Percentiles rank a stretch among this genome's conserved stretches.
Conservation (phyloP, 306 rosid genomes). For the Castanea sativa region DNA sequence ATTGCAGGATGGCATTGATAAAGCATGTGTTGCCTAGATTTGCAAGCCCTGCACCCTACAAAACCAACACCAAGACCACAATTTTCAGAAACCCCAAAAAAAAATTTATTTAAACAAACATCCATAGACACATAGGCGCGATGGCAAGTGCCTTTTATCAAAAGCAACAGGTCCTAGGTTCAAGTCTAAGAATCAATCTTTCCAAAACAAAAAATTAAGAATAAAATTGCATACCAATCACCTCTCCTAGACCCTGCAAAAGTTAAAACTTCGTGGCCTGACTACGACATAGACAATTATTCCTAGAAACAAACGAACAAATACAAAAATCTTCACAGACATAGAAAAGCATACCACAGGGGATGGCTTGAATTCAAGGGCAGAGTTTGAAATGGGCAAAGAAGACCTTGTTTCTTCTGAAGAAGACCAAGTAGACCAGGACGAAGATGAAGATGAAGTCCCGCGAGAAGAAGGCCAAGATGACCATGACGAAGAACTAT, state of each 20-base stretch:
- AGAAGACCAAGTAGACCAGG: background rate
- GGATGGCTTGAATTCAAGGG: constrained; percentile 20
- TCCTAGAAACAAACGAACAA: background rate
- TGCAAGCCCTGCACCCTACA: constrained; percentile 78
- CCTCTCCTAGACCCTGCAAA: no score
- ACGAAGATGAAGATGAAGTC: background rate
- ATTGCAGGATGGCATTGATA: constrained; percentile 76
- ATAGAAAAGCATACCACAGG: constrained; percentile 39
- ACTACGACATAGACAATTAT: background rate
- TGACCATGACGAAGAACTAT: background rate
- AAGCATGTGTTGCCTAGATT: constrained; percentile 91
- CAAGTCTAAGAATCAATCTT: no score
- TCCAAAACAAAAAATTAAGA: no score
- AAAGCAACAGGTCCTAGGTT: no score
- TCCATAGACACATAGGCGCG: background rate
- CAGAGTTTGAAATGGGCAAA: background rate
- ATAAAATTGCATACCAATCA: no score
- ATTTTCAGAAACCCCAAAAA: constrained; percentile 7
- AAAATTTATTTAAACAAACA: background rate
- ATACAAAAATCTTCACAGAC: background rate
- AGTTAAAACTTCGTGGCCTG: no score
- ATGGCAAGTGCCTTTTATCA: no score
- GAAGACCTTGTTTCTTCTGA: constrained; percentile 1
- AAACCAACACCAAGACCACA: constrained; percentile 10
- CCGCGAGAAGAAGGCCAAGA: constrained; percentile 1